Conservation (phyloP, 495 filamentous ascomycete species). For the Podospora australis region DNA sequence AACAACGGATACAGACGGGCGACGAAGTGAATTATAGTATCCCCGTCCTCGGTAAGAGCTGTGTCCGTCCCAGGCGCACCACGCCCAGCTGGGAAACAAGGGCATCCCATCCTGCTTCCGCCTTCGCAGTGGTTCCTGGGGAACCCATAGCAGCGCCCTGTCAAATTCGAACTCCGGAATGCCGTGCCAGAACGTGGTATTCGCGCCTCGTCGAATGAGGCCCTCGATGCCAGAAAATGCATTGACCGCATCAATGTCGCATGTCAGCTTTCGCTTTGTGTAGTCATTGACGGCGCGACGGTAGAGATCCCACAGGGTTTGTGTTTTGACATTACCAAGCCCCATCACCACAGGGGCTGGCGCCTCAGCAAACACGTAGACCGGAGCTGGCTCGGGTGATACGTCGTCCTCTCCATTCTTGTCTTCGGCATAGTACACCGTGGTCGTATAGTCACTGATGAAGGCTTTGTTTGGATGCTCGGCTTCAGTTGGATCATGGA, state of each 20-base stretch:
- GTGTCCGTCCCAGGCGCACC: slow-evolving; percentile 15
- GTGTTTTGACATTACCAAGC: too few relatives aligned
- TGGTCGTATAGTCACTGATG: background rate
- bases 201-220: slow-evolving; percentile 7
- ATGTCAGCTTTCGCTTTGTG: slow-evolving; percentile 11
- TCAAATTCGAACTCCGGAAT: slow-evolving; percentile 15
- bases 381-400: slow-evolving; percentile 2
- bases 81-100: slow-evolving; percentile 6
- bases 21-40: slow-evolving; percentile 9
- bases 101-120: background rate
- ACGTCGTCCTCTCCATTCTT: background rate
- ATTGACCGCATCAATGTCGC: slow-evolving; percentile 10
- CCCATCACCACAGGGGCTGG: slow-evolving; percentile 1
- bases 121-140: slow-evolving; percentile 5
- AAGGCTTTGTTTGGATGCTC: slow-evolving; percentile 12
- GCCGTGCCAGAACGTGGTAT: slow-evolving; percentile 13
- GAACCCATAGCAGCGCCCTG: slow-evolving; percentile 13
- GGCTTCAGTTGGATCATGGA: slow-evolving; percentile 8
- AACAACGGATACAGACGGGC: slow-evolving; percentile 2
- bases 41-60: slow-evolving; percentile 12
- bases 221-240: slow-evolving; percentile 11
- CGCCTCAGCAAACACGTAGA: background rate
- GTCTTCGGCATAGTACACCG: background rate
- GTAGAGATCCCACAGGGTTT: slow-evolving; percentile 13
- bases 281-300: slow-evolving; percentile 10